Evolutionary conservation across 2,329 filamentous ascomycete species (phyloP).

Genomic region (Rachicladosporium sp.): DNA sequence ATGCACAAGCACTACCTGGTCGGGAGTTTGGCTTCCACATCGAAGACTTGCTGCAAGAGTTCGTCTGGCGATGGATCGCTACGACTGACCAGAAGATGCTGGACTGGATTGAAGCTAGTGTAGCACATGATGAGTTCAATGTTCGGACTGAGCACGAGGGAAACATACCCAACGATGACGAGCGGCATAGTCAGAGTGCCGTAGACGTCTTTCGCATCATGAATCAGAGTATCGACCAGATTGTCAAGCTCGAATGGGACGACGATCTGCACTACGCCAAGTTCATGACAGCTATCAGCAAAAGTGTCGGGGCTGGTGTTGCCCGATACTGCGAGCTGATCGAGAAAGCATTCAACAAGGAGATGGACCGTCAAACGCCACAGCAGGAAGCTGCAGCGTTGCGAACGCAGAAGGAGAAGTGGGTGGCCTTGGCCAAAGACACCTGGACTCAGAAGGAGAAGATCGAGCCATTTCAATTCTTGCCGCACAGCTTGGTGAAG

Average conservation of each 20-base stretch:
- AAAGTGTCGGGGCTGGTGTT: slow-evolving; percentile 70
- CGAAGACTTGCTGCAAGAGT: slow-evolving; percentile 73
- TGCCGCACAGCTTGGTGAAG: slow-evolving; percentile 89
- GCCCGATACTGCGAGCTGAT: slow-evolving; percentile 58
- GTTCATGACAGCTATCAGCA: slow-evolving; percentile 90
- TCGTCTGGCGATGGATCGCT: slow-evolving; percentile 91
- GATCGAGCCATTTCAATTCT: slow-evolving; percentile 93
- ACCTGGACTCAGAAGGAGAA: slow-evolving; percentile 86
- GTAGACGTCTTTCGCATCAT: slow-evolving; percentile 91
- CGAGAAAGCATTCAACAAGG: slow-evolving; percentile 35
- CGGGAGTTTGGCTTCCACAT: slow-evolving; percentile 75
- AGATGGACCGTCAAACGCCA: slow-evolving; percentile 1
- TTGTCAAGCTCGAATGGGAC: slow-evolving; percentile 79
- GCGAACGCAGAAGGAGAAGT: slow-evolving; percentile 80
- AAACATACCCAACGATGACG: slow-evolving; percentile 54
- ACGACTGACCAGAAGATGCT: slow-evolving; percentile 68
- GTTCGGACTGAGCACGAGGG: slow-evolving; percentile 47
- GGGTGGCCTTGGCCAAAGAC: slow-evolving; percentile 86
- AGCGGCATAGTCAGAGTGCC: slow-evolving; percentile 84
- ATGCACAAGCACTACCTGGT: slow-evolving; percentile 58
- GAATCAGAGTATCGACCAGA: slow-evolving; percentile 79
- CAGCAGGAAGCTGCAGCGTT: slow-evolving; percentile 49
- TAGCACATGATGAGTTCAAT: slow-evolving; percentile 79
- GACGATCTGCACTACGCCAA: slow-evolving; percentile 88
- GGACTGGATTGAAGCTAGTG: slow-evolving; percentile 76